Conservation (phyloP, 306 rosid species). For the Quercus mongolica region DNA sequence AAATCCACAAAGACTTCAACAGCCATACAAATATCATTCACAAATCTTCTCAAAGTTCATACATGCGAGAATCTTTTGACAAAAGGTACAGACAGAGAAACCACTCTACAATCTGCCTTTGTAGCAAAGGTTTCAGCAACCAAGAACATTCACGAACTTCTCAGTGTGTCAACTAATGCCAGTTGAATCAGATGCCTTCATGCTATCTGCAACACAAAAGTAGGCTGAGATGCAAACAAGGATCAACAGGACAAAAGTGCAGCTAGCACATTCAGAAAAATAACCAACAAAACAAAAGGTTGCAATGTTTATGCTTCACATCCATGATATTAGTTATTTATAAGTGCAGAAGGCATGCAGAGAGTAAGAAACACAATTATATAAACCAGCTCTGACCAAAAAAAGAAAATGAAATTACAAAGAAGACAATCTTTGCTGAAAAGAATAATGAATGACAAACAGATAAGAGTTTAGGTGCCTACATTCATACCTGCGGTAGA, state of each 20-base stretch:
- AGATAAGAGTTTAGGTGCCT: not conserved
- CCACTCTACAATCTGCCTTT: slow-evolving; percentile 24
- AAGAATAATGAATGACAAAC: not conserved
- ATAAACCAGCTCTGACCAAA: not conserved
- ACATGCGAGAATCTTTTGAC: slow-evolving; percentile 33
- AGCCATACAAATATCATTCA: slow-evolving; percentile 41
- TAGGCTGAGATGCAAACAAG: not conserved
- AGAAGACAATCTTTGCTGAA: not conserved
- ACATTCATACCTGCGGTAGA: slow-evolving; percentile 27
- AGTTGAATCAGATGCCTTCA: slow-evolving; percentile 18
- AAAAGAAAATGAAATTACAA: not conserved
- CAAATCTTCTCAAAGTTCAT: slow-evolving; percentile 32
- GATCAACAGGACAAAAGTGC: not conserved
- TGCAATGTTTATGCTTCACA: not conserved
- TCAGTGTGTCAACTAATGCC: slow-evolving; percentile 28
- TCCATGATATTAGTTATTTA: not conserved
- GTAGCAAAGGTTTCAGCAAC: slow-evolving; percentile 9
- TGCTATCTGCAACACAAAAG: not conserved
- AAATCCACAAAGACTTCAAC: slow-evolving; percentile 23
- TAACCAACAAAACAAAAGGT: not conserved
- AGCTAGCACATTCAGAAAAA: not conserved
- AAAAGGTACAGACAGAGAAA: slow-evolving; percentile 30
- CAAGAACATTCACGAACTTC: not conserved
- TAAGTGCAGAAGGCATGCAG: not conserved
- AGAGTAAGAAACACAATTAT: not conserved